Conservation (phyloP, 345 rosid species). For the Laguncularia racemosa region DNA sequence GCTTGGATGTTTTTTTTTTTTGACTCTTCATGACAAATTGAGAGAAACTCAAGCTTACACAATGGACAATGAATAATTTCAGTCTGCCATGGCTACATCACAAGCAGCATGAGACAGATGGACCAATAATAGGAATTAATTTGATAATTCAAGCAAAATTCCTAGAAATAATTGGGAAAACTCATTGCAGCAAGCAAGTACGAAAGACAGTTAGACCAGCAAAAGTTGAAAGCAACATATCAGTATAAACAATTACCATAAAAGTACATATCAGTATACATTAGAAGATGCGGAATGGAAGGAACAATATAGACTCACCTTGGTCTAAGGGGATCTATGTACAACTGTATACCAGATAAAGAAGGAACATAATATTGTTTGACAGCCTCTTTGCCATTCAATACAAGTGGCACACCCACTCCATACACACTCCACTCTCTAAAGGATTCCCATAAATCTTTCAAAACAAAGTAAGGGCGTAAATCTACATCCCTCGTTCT, state of each 20-base stretch:
- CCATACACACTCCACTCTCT: slow-evolving; percentile 64
- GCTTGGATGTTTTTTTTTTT: too few relatives aligned
- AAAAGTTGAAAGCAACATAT: not conserved
- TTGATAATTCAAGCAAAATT: too few relatives aligned
- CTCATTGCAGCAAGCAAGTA: too few relatives aligned
- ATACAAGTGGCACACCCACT: slow-evolving; percentile 46
- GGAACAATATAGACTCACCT: slow-evolving; percentile 31
- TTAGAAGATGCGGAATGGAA: slow-evolving; percentile 1
- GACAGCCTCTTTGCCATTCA: slow-evolving; percentile 34
- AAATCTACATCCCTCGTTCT: slow-evolving; percentile 20
- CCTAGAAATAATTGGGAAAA: too few relatives aligned
- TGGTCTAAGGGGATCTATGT: slow-evolving; percentile 24
- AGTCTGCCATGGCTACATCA: too few relatives aligned
- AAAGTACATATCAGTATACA: not conserved
- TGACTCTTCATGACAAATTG: too few relatives aligned
- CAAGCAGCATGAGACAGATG: too few relatives aligned
- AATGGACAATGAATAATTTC: too few relatives aligned
- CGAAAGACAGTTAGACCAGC: too few relatives aligned
- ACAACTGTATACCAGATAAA: slow-evolving; percentile 61
- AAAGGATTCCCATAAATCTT: slow-evolving; percentile 56
- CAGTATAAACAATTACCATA: slow-evolving; percentile 1
- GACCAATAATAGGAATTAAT: too few relatives aligned
- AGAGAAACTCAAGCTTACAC: too few relatives aligned
- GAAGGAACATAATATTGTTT: slow-evolving; percentile 65
- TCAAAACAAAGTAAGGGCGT: slow-evolving; percentile 25